These are phyloP conservation scores for Aspergillus sp. DNA, from an alignment of 2,329 filamentous ascomycete species.

Conservation along the genomic window DNA sequence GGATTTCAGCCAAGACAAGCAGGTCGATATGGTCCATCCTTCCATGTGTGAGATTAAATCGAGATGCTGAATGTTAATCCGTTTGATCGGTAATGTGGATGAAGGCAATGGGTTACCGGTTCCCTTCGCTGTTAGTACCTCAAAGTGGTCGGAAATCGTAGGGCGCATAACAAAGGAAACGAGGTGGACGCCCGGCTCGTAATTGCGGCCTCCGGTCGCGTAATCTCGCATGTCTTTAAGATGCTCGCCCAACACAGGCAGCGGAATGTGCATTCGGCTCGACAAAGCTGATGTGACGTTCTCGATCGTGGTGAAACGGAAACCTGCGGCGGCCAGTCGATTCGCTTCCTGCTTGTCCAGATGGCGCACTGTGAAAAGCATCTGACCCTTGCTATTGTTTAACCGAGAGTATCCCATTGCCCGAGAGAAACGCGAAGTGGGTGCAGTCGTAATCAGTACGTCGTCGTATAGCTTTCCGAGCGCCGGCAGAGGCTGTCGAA, in stretches of 20 bases:
- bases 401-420: slow-evolving; percentile 31
- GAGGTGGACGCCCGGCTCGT: slow-evolving; percentile 43
- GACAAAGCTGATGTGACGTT: slow-evolving; percentile 70
- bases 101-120: slow-evolving; percentile 64
- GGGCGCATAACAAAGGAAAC: slow-evolving; percentile 48
- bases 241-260: slow-evolving; percentile 60
- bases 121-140: slow-evolving; percentile 61
- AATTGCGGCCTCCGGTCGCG: slow-evolving; percentile 32
- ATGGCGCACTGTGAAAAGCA: slow-evolving; percentile 75
- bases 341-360: slow-evolving; percentile 61
- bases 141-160: slow-evolving; percentile 60
- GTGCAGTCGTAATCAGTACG: slow-evolving; percentile 65
- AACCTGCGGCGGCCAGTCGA: slow-evolving; percentile 69
- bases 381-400: slow-evolving; percentile 65
- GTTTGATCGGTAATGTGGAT: slow-evolving; percentile 54
- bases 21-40: slow-evolving; percentile 41
- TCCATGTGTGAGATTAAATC: slow-evolving; percentile 52
- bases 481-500: slow-evolving; percentile 63
- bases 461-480: slow-evolving; percentile 74
- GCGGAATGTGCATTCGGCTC: slow-evolving; percentile 72
- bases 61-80: slow-evolving; percentile 58
- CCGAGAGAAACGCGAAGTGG: slow-evolving; percentile 31
- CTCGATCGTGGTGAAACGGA: slow-evolving; percentile 70
- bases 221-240: slow-evolving; percentile 67
- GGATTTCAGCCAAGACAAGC: slow-evolving; percentile 37